phyloP scores from a whole-genome alignment of 2,329 filamentous ascomycete genomes.

The Penicillium glabrum region DNA sequence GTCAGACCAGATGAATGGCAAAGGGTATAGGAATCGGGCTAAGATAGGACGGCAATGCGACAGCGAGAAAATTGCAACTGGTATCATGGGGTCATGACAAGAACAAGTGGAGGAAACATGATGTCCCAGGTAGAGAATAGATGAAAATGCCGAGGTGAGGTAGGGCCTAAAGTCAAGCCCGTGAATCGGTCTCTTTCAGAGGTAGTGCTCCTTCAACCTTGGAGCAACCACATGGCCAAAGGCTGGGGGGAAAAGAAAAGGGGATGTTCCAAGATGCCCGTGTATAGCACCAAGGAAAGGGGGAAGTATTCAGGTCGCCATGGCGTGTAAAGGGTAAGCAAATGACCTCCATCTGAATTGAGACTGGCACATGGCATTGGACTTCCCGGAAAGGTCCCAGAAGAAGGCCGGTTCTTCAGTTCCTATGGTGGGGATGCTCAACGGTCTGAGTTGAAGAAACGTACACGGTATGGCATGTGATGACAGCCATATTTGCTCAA shows the following conservation, averaged over 20 bases:
- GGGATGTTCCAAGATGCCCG: background rate
- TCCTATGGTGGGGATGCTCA: background rate
- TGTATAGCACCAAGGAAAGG: constrained; percentile 1
- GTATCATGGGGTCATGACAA: constrained; percentile 18
- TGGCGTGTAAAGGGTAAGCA: background rate
- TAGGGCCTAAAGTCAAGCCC: background rate
- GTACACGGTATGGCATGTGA: background rate
- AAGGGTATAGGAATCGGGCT: constrained; percentile 17
- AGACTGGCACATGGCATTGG: background rate
- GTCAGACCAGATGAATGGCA: constrained; percentile 4
- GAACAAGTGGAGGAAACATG: background rate
- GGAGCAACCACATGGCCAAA: background rate
- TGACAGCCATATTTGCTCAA: background rate
- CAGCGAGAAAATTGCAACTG: constrained; percentile 10
- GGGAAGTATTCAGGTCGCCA: background rate
- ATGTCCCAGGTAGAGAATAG: background rate
- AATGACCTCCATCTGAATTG: background rate
- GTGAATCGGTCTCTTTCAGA: background rate
- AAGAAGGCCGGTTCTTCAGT: background rate
- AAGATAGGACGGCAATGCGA: constrained; percentile 1
- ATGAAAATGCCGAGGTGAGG: background rate
- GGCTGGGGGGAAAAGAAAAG: background rate
- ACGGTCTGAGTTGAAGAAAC: background rate
- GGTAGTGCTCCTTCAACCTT: background rate
- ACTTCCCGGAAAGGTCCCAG: background rate